phyloP scores from a whole-genome alignment of 1,284 basidiomycete species.

The Sanghuangporus weigelae region DNA sequence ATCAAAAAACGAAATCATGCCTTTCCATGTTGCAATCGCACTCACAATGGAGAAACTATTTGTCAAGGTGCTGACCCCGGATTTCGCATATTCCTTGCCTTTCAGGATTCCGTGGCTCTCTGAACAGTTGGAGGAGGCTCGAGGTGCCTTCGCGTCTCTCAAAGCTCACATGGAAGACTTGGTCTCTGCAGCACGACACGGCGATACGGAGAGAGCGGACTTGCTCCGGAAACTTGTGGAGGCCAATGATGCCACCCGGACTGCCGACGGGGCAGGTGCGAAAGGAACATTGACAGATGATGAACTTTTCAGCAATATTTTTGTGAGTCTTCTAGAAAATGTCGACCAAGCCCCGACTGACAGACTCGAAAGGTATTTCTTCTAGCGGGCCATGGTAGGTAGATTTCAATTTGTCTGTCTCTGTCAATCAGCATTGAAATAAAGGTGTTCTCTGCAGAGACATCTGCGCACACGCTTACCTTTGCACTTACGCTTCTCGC shows the following conservation, averaged over 20 bases:
- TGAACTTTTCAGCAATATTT: conserved; percentile 16
- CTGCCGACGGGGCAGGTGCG: not conserved
- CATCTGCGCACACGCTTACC: conserved; percentile 31
- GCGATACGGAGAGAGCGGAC: not conserved
- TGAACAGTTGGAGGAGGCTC: conserved; percentile 1
- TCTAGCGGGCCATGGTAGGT: conserved; percentile 8
- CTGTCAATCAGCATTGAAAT: not conserved
- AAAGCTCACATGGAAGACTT: conserved; percentile 8
- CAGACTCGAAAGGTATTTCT: not conserved
- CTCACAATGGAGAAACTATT: conserved; percentile 20
- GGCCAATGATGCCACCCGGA: conserved; percentile 10
- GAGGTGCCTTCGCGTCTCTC: conserved; percentile 3
- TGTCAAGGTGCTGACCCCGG: conserved; percentile 9
- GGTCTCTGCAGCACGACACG: not conserved
- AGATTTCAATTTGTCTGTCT: not conserved
- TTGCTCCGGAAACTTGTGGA: conserved; percentile 3
- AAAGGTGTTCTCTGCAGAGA: conserved; percentile 23
- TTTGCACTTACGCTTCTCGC: conserved; percentile 31
- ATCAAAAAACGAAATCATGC: conserved; percentile 9
- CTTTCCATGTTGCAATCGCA: conserved; percentile 20
- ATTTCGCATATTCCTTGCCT: conserved; percentile 12
- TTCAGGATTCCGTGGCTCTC: conserved; percentile 9
- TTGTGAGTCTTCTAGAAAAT: conserved; percentile 1
- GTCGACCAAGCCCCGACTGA: not conserved
- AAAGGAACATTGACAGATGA: conserved; percentile 10